Evolutionary conservation across 1,139 yeast species (phyloP).

Genomic region (Blastobotrys elegans): DNA sequence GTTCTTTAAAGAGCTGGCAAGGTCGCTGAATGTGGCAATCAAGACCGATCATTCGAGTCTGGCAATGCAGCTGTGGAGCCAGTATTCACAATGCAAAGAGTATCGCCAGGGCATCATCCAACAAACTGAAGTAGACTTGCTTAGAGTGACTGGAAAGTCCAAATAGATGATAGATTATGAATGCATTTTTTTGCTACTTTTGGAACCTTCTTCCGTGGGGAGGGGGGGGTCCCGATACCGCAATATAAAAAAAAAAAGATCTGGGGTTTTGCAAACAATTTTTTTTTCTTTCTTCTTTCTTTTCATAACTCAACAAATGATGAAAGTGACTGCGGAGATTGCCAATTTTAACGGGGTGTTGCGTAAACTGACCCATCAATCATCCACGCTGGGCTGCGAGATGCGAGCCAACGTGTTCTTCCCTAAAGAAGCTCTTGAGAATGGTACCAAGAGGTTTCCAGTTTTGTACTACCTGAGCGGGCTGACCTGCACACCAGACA

Average conservation of each 20-base stretch:
- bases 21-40: conserved; percentile 9
- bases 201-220: not conserved
- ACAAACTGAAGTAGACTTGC: conserved; percentile 14
- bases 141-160: conserved; percentile 3
- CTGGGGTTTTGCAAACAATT: no score
- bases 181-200: not conserved
- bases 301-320: not conserved
- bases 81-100: conserved; percentile 13
- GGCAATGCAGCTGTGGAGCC: conserved; percentile 11
- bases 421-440: conserved; percentile 50
- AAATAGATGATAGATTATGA: no score
- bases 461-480: conserved; percentile 82
- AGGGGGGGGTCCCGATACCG: not conserved
- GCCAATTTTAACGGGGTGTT: conserved; percentile 72
- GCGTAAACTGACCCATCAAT: conserved; percentile 68
- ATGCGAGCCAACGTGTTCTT: conserved; percentile 83
- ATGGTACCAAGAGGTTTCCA: conserved; percentile 45
- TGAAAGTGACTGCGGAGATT: conserved; percentile 37
- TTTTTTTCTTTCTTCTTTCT: not conserved
- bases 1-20: conserved; percentile 19
- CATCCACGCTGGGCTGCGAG: conserved; percentile 56
- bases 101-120: conserved; percentile 14
- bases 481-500: conserved; percentile 87
- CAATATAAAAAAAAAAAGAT: not conserved
- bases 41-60: not conserved